phyloP scores from a whole-genome alignment of 129 eudicot genomes.

The Tagetes patula region DNA sequence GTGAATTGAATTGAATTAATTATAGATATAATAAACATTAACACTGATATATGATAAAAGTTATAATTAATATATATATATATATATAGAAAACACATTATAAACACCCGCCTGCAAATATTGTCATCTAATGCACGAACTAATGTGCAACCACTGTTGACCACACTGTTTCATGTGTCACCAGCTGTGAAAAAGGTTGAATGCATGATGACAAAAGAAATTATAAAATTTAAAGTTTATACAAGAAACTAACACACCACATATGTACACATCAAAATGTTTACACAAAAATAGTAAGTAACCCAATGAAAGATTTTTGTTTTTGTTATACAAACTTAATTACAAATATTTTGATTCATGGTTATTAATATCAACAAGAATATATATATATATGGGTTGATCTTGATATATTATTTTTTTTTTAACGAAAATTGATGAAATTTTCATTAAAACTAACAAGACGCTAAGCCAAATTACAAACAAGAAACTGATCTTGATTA shows the following conservation, averaged over 20 bases:
- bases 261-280: not conserved
- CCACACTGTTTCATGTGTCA: slow-evolving; percentile 32
- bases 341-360: too few species aligned
- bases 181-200: slow-evolving; percentile 37
- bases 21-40: not conserved
- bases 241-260: not conserved
- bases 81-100: not conserved
- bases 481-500: too few species aligned
- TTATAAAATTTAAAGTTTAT: not conserved
- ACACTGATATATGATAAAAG: not conserved
- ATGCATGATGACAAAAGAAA: slow-evolving; percentile 23
- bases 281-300: too few species aligned
- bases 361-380: too few species aligned
- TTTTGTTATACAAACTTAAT: too few species aligned
- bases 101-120: slow-evolving; percentile 29
- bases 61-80: not conserved
- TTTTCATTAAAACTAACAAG: too few species aligned
- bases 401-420: too few species aligned
- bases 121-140: slow-evolving; percentile 43
- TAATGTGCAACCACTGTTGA: slow-evolving; percentile 32
- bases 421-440: too few species aligned
- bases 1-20: too few species aligned
- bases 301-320: too few species aligned
- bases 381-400: too few species aligned
- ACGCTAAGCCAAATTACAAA: too few species aligned